Evolutionary conservation across 2,329 filamentous ascomycete species (phyloP).

Genomic region (Dactylellina drechsleri): DNA sequence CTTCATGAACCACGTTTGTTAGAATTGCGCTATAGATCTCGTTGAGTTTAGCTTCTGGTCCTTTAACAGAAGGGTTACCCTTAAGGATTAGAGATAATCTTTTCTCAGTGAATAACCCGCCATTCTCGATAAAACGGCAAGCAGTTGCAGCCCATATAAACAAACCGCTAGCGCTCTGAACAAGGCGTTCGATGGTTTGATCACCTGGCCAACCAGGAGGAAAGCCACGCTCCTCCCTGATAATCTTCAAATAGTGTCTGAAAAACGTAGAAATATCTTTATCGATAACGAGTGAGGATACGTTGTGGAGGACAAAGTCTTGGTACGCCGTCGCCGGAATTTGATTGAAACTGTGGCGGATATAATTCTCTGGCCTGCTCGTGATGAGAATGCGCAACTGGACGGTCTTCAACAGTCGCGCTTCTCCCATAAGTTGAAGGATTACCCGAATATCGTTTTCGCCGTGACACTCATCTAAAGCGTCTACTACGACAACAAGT

Average conservation of each 20-base stretch:
- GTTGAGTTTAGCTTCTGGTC: not conserved
- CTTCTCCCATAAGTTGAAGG: not conserved
- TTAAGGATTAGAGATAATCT: not conserved
- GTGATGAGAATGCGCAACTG: not conserved
- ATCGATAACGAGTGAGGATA: not conserved
- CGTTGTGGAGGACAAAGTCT: not conserved
- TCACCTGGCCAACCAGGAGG: not conserved
- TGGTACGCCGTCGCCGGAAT: not conserved
- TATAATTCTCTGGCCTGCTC: not conserved
- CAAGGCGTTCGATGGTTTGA: not conserved
- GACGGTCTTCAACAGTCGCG: not conserved
- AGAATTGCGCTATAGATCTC: no score
- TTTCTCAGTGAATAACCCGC: not conserved
- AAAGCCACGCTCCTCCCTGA: not conserved
- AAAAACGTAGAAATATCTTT: not conserved
- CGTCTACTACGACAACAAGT: not conserved
- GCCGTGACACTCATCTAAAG: not conserved
- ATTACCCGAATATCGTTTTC: not conserved
- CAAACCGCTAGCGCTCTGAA: not conserved
- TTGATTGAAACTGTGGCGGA: constrained; percentile 57
- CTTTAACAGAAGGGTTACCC: not conserved
- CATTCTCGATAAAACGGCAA: not conserved
- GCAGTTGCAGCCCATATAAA: not conserved
- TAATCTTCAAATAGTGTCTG: not conserved
- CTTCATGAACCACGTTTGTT: no score